phyloP scores from a whole-genome alignment of 768 basidiomycete genomes.

The Porphyrellus cyaneotinctus region DNA sequence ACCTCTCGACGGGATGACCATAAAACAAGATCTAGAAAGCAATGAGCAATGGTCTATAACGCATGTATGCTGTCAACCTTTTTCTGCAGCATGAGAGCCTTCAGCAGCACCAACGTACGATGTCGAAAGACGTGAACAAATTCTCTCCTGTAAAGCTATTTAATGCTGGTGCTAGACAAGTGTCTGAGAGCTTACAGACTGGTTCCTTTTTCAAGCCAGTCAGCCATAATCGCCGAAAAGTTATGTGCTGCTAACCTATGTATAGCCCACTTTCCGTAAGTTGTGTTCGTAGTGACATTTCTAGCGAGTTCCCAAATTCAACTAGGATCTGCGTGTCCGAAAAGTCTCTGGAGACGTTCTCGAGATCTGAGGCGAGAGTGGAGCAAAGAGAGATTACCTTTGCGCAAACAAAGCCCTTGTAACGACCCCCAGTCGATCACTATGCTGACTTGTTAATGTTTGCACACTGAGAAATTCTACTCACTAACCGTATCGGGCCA shows the following conservation, averaged over 20 bases:
- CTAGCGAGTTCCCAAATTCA: constrained; percentile 78
- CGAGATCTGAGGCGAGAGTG: not conserved
- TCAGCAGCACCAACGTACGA: constrained; percentile 87
- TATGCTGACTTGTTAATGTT: constrained; percentile 27
- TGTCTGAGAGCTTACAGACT: constrained; percentile 48
- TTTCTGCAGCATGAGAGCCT: constrained; percentile 91
- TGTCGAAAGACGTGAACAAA: constrained; percentile 92
- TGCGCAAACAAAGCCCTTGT: constrained; percentile 90
- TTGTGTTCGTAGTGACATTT: constrained; percentile 69
- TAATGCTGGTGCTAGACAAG: not conserved
- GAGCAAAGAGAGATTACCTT: constrained; percentile 37
- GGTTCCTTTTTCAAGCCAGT: constrained; percentile 48
- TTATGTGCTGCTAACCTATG: constrained; percentile 63
- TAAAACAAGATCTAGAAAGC: constrained; percentile 83
- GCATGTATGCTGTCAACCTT: constrained; percentile 48
- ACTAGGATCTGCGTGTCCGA: constrained; percentile 82
- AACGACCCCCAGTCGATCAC: constrained; percentile 91
- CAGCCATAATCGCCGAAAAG: constrained; percentile 2
- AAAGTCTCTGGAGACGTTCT: constrained; percentile 61
- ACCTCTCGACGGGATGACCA: constrained; percentile 91
- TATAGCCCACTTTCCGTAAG: constrained; percentile 91
- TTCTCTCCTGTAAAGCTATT: constrained; percentile 58
- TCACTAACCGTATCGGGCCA: constrained; percentile 78
- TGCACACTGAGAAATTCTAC: not conserved
- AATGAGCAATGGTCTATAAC: constrained; percentile 8